A percentile compares a stretch with the other conserved stretches of the same genome.
Conservation (phyloP, 352 stramenopile genomes). For the Elongisporangium senticosum region DNA sequence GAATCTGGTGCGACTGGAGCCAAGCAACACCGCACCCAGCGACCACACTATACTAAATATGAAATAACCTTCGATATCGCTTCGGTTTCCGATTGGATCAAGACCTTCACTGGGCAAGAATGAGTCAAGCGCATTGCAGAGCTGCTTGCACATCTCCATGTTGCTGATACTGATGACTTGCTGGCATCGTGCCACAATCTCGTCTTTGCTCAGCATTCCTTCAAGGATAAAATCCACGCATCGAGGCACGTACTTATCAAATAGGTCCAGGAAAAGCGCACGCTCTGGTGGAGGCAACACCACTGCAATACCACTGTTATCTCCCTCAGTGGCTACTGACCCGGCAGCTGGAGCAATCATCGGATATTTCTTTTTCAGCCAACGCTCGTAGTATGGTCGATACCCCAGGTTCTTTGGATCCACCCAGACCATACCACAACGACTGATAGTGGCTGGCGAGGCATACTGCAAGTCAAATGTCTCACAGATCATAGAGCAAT, state of each 20-base stretch:
- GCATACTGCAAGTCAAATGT: conserved; percentile 95
- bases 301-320: background rate
- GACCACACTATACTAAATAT: conserved; percentile 93
- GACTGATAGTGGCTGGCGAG: conserved; percentile 92
- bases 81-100: conserved; percentile 38
- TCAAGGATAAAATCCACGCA: conserved; percentile 93
- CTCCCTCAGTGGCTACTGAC: background rate
- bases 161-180: conserved; percentile 92
- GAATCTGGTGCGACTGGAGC: conserved; percentile 72
- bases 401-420: conserved; percentile 96
- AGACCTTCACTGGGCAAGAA: conserved; percentile 65
- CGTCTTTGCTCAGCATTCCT: conserved; percentile 82
- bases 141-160: conserved; percentile 95
- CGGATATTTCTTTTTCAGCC: conserved; percentile 88
- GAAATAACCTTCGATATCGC: conserved; percentile 88
- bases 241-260: conserved; percentile 91
- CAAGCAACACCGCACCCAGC: conserved; percentile 85
- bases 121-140: conserved; percentile 89
- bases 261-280: conserved; percentile 72
- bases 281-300: conserved; percentile 40
- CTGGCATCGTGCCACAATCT: conserved; percentile 86
- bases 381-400: conserved; percentile 92
- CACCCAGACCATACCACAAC: conserved; percentile 96
- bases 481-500: conserved; percentile 94
- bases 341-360: conserved; percentile 13